phyloP scores from a whole-genome alignment of 2,329 filamentous ascomycete species.

The Alternaria alternata region DNA sequence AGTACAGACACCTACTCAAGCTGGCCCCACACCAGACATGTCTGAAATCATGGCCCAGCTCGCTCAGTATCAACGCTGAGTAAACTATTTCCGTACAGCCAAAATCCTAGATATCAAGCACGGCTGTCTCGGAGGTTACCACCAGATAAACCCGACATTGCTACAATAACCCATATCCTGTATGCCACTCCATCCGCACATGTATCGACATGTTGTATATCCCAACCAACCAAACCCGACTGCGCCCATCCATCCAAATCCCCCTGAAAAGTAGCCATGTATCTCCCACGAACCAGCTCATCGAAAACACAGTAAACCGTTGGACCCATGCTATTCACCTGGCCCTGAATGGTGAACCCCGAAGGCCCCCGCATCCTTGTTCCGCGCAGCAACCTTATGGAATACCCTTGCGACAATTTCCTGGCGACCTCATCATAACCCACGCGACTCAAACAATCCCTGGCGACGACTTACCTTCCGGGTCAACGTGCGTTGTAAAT shows the following conservation, averaged over 20 bases:
- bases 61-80: constrained; percentile 66
- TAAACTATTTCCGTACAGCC: neutral
- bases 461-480: constrained; percentile 1
- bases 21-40: constrained; percentile 57
- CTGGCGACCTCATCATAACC: constrained; percentile 5
- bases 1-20: constrained; percentile 38
- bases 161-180: constrained; percentile 5
- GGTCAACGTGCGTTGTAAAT: neutral
- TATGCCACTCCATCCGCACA: constrained; percentile 7
- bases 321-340: neutral
- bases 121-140: constrained; percentile 4
- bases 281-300: constrained; percentile 7
- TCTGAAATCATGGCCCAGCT: constrained; percentile 79
- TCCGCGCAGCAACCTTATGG: constrained; percentile 1
- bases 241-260: constrained; percentile 9
- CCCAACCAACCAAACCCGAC: constrained; percentile 8
- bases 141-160: constrained; percentile 13
- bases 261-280: constrained; percentile 2
- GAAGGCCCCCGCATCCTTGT: constrained; percentile 3
- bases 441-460: neutral
- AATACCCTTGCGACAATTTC: constrained; percentile 5
- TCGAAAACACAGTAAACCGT: constrained; percentile 2
- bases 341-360: neutral
- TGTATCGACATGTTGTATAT: constrained; percentile 13
- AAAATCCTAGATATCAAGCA: constrained; percentile 11